A percentile compares a stretch with the other conserved stretches of the same genome.
Evolutionary conservation across 352 stramenopile genomes (phyloP).

Genomic region (Phytophthora kernoviae): DNA sequence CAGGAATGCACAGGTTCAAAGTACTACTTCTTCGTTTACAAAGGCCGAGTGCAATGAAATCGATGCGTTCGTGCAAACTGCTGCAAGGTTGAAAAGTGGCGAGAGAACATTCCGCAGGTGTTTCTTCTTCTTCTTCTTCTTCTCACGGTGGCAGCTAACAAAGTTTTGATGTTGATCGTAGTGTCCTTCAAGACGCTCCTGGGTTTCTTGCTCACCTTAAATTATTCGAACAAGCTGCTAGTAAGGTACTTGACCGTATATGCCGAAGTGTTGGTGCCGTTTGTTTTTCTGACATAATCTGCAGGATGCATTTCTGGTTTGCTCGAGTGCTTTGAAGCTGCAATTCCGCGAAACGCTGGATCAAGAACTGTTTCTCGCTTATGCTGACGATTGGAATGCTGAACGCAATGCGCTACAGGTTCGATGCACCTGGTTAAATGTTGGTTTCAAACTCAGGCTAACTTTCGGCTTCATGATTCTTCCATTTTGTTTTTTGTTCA

Average conservation of each 20-base stretch:
- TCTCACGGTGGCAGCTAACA: not conserved
- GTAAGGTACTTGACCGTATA: conserved; percentile 24
- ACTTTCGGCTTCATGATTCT: not conserved
- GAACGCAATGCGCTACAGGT: conserved; percentile 39
- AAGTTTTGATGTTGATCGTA: conserved; percentile 8
- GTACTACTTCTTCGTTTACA: conserved; percentile 21
- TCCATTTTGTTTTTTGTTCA: conserved; percentile 7
- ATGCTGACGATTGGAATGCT: conserved; percentile 51
- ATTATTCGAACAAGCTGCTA: conserved; percentile 61
- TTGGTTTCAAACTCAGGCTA: not conserved
- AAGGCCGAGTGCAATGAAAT: conserved; percentile 35
- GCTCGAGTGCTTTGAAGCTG: conserved; percentile 59
- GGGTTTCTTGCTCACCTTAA: conserved; percentile 40
- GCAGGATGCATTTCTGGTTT: conserved; percentile 63
- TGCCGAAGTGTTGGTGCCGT: not conserved
- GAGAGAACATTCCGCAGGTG: conserved; percentile 34
- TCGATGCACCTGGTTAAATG: not conserved
- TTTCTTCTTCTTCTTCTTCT: not conserved
- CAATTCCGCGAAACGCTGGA: conserved; percentile 60
- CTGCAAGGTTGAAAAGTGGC: conserved; percentile 36
- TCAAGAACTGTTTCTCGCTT: conserved; percentile 62
- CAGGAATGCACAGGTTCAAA: conserved; percentile 51
- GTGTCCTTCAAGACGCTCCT: conserved; percentile 32
- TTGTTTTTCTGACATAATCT: not conserved
- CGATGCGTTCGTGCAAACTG: conserved; percentile 36